Base-by-base conservation (phyloP, 202 grass and related monocot species). In the Carex sylvatica region DNA sequence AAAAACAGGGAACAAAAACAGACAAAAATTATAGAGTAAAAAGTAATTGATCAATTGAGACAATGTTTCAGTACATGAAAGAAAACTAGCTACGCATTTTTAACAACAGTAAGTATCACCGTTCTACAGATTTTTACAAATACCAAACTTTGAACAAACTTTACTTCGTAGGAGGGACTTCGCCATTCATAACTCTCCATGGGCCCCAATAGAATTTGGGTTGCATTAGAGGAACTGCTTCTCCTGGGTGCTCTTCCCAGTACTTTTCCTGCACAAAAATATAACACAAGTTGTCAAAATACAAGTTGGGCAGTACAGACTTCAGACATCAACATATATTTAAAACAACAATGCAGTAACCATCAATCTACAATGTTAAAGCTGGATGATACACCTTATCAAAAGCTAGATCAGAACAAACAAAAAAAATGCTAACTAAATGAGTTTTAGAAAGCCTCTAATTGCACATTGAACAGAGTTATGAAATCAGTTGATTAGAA, bases 181-280 rank as follows among this genome's bases (percentile, higher is more conserved):
- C 86, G 10, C 95, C 95, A 31, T 87, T 84, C 78, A 93, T 69
- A 84, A 95, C 87, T 84, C 87, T 95, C 95, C 95, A 98, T 15
- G 91, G 95, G 4, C 95, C 95, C 95, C 92, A 93, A 84, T 98
- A 98, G 84, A 98, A 98, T 61, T 90, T 98, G 47, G 95, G 95
- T 59, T 84, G 89, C 95, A 98, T 98, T 77, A 98, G 79, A 9
- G 95, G 95, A 86, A 98, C 91, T 2, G 84, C 82, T 86, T 90
- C 92, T 47, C 96, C 96, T 2, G 92, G 92, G 78, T 98, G 96
- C 11, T 95, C 96, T 81, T 98, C 96, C 92, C 92, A 98, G 84
- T 90, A 95, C 51, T 95, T 93, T 72, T 98, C 95, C 92, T 95
- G 87, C 47, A 79, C 84, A 63, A 75, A 75, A 62, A 82, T 20